phyloP scores from a whole-genome alignment of 805 yeast genomes.

The Yarrowia deformans region DNA sequence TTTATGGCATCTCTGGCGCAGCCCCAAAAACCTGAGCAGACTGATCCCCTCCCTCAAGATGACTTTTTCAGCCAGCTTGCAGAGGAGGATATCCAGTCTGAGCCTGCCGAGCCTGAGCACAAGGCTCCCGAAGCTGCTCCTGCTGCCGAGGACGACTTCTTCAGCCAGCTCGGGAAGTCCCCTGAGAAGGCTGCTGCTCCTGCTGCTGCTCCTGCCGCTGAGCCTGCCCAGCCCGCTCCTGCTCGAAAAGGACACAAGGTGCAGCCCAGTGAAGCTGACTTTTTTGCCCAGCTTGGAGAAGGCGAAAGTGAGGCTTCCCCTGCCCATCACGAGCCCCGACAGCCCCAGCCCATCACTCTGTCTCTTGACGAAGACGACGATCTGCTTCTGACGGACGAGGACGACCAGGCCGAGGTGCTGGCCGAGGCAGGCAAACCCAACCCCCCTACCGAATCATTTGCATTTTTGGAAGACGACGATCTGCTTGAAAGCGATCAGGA shows the following conservation, averaged over 20 bases:
- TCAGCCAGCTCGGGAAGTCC: conserved; percentile 23
- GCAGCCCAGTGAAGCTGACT: conserved; percentile 15
- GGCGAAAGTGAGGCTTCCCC: neutral
- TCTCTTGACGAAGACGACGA: conserved; percentile 48
- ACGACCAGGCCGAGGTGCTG: conserved; percentile 30
- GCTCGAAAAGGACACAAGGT: conserved; percentile 9
- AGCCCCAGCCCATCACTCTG: conserved; percentile 37
- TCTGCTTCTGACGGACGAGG: conserved; percentile 47
- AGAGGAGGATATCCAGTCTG: neutral
- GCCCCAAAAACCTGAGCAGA: conserved; percentile 34
- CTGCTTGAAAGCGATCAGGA: conserved; percentile 35
- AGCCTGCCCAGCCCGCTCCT: too few species aligned
- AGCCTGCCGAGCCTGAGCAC: neutral
- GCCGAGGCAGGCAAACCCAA: conserved; percentile 33
- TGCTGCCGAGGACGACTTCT: conserved; percentile 24
- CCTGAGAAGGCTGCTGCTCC: conserved; percentile 15
- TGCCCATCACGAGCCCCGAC: conserved; percentile 10
- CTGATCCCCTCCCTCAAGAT: conserved; percentile 19
- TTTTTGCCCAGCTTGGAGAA: conserved; percentile 11
- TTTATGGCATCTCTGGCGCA: conserved; percentile 24
- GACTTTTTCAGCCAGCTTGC: conserved; percentile 22
- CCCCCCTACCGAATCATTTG: conserved; percentile 15
- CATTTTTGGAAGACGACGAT: conserved; percentile 36
- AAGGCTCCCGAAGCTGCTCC: neutral
- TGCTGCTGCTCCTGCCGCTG: conserved; percentile 6